Evolutionary conservation across 73 alveolate species (phyloP), one percentile per base, ranked within the genome.

Genomic region (Paramecium sexaurelia): DNA sequence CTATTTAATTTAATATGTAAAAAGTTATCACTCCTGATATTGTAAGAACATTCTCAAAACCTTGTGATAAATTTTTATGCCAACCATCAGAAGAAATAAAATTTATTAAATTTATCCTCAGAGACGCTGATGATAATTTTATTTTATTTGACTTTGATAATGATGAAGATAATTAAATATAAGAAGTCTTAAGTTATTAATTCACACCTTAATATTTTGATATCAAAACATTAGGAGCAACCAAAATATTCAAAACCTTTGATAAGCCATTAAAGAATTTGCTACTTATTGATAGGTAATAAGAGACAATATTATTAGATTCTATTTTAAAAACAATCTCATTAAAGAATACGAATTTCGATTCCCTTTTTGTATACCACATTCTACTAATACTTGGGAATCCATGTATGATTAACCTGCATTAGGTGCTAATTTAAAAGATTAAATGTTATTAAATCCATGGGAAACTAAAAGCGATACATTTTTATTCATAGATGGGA

Each of bases 381-480:
- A 95, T 84, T 94, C 99, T 26, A 88, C 95, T 56, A 98, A 98
- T 93, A 93, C 99, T 7, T 97, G 99, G 99, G 99, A 98, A 92
- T 95, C 92, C 87, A 96, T 98, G 75, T 98, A 98, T 85, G 97
- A 94, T 67, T 66, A 95, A 61, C 99, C 99, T 15, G 75, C 94
- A 45, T 84, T 96, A 11, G 84, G 95, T 6, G 92, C 92, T 20
- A 95, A 93, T 6, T 93, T 91, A 32, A 96, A 96, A 85, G 91
- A 92, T 17, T 97, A 96, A 35, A 96, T 97, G 97, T 95, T 97
- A n/a, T 89, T 55, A 7, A 91, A 90, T 61, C 99, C 99, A 7
- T 98, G 99, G 99, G 99, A 97, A 55, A 96, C 99, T 13, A 93
- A 96, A 87, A 93, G 98, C 73, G 99, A 98, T 88, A 93, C 99